phyloP scores from a whole-genome alignment of 257 asterid species.

The Jaltomata sinuosa region DNA sequence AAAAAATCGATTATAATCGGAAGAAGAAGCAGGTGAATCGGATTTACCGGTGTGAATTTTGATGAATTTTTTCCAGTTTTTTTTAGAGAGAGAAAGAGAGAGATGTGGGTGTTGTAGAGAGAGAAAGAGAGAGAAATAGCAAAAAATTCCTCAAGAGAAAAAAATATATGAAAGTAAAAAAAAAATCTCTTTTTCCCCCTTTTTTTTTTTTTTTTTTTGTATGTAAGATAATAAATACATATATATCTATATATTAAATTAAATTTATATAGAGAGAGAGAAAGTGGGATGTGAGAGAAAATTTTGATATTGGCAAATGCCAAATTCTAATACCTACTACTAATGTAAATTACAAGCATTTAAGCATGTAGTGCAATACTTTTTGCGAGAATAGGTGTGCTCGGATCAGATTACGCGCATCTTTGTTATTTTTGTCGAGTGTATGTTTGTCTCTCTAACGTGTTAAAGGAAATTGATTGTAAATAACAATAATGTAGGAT shows the following conservation, averaged over 20 bases:
- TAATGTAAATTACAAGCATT: neutral
- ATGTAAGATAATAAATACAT: neutral
- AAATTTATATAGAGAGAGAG: neutral
- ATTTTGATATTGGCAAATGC: neutral
- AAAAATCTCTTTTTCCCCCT: neutral
- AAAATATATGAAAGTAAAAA: neutral
- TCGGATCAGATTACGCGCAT: neutral
- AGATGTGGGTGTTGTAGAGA: constrained; percentile 3
- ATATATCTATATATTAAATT: neutral
- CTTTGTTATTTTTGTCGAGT: neutral
- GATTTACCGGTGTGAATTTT: constrained; percentile 2
- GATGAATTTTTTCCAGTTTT: neutral
- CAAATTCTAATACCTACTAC: neutral
- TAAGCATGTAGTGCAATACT: neutral
- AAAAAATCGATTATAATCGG: neutral
- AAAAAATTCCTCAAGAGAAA: neutral
- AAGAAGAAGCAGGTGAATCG: neutral
- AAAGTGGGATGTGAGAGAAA: neutral
- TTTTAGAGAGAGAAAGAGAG: neutral
- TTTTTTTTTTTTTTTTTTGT: neutral
- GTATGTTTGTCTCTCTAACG: neutral
- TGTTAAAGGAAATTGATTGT: neutral
- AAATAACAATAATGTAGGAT: no score
- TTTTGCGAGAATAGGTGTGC: neutral
- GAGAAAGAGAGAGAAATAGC: neutral